Evolutionary conservation across 208 protist species (phyloP), one percentile per base, ranked within the genome.

Genomic region (Blastocrithidia nonstop): DNA sequence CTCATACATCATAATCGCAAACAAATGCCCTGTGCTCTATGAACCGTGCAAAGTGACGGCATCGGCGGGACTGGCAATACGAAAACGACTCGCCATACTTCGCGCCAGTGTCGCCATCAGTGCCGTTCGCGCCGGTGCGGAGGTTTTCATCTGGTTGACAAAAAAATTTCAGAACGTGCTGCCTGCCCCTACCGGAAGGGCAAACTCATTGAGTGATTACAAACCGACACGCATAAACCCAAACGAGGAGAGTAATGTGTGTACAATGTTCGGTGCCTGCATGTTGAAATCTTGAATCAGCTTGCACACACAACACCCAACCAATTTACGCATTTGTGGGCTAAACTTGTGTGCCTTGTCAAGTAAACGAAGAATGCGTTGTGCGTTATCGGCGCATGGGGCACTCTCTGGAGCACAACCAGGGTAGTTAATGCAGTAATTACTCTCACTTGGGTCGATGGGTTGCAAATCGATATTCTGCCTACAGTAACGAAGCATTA

Each of bases 271-370:
- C 7, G 78, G 76, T 5, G 77, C 52, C 55, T 93, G 84, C 61
- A 89, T 61, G 58, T 89, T 89, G 51, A 85, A 93, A 54, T 93
- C 84, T 49, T 93, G 84, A 32, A 93, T 85, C 16, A 93, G 66
- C 50, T 75, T 79, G 50, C 84, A 93, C 25, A 88, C 79, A 44
- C 79, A 89, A 51, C 76, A 87, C 21, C 84, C 84, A 1, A 88
- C 79, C 2, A 93, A 57, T 61, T 89, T 93, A 21, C 64, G 59
- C 66, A 74, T 93, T 50, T 84, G 71, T 6, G 63, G 46, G 39
- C 84, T 93, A 47, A 77, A 88, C 54, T 60, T 60, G 62, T 89
- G 84, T 0, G 84, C 63, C 43, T 77, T 69, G 52, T 89, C 71
- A 26, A 93, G 64, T 26, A 93, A 71, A 51, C 77, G 71, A 36